Evolutionary conservation across 2,329 filamentous ascomycete genomes (phyloP).

Genomic region (Talaromyces pinophilus): DNA sequence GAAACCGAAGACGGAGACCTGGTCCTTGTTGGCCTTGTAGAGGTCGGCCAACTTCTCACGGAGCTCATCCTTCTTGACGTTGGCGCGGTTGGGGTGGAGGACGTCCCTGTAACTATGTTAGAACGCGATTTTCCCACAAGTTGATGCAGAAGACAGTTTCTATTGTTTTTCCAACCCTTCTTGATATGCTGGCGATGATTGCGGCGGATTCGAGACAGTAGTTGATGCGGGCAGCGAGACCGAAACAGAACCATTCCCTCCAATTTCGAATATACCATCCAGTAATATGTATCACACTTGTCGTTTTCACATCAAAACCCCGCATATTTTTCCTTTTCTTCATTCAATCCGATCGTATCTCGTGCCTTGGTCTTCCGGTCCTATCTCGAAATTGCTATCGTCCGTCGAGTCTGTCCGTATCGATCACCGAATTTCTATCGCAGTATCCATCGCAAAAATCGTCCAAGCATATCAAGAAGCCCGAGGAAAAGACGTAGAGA

Average conservation of each 20-base stretch:
- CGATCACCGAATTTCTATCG: not conserved
- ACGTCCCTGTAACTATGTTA: slow-evolving; percentile 70
- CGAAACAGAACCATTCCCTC: not conserved
- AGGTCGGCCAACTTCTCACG: slow-evolving; percentile 89
- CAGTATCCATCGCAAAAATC: slow-evolving; percentile 9
- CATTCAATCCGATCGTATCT: not conserved
- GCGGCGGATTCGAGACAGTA: not conserved
- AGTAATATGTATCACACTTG: not conserved
- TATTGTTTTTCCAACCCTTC: not conserved
- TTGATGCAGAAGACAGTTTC: slow-evolving; percentile 21
- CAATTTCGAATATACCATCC: not conserved
- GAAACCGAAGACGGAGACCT: slow-evolving; percentile 97
- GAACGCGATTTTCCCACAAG: not conserved
- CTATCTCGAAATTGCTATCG: not conserved
- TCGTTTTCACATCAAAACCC: not conserved
- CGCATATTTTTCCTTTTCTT: too few species aligned
- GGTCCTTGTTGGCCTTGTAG: slow-evolving; percentile 98
- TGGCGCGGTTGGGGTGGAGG: slow-evolving; percentile 96
- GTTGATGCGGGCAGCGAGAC: not conserved
- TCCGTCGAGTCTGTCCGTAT: not conserved
- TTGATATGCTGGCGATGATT: slow-evolving; percentile 4
- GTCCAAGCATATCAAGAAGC: slow-evolving; percentile 29
- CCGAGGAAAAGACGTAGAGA: slow-evolving; percentile 17
- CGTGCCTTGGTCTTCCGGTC: too few species aligned
- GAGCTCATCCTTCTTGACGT: slow-evolving; percentile 99